Conservation (phyloP, 2,329 filamentous ascomycete genomes). For the Penicillium capsulatum region DNA sequence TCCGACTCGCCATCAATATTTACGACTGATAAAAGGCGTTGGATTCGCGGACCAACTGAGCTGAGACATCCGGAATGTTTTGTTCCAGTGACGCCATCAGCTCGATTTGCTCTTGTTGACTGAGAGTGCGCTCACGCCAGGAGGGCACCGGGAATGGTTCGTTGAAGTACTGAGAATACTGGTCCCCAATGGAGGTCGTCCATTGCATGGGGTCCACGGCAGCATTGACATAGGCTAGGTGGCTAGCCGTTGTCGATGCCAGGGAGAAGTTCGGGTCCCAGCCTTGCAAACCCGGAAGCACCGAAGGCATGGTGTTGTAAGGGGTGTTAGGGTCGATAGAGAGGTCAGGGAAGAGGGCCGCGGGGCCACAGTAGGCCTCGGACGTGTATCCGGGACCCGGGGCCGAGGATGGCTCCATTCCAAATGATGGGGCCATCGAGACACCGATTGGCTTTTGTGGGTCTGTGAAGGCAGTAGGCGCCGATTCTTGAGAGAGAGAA, state of each 20-base stretch:
- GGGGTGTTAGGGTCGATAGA: conserved; percentile 38
- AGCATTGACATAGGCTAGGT: conserved; percentile 35
- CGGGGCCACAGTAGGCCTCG: conserved; percentile 19
- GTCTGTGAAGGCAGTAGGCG: conserved; percentile 19
- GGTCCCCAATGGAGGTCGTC: conserved; percentile 43
- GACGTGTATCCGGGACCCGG: conserved; percentile 19
- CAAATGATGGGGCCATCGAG: conserved; percentile 9
- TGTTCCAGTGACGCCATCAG: conserved; percentile 73
- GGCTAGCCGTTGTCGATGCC: conserved; percentile 34
- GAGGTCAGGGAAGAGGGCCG: conserved; percentile 22
- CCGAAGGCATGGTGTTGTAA: conserved; percentile 39
- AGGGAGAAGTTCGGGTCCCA: conserved; percentile 42
- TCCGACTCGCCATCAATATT: not conserved
- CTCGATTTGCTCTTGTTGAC: conserved; percentile 75
- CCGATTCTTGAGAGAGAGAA: conserved; percentile 23
- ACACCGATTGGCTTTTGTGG: conserved; percentile 18
- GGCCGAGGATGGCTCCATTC: conserved; percentile 17
- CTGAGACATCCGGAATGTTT: conserved; percentile 48
- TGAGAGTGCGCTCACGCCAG: conserved; percentile 63
- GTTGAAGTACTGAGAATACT: conserved; percentile 47
- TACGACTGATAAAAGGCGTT: conserved; percentile 41
- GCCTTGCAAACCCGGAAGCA: conserved; percentile 39
- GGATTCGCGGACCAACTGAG: conserved; percentile 38
- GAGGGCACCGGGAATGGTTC: conserved; percentile 45
- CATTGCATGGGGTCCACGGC: conserved; percentile 40